Base-by-base conservation (phyloP, 1,139 yeast species). In the Kurtzmaniella quercitrusa region DNA sequence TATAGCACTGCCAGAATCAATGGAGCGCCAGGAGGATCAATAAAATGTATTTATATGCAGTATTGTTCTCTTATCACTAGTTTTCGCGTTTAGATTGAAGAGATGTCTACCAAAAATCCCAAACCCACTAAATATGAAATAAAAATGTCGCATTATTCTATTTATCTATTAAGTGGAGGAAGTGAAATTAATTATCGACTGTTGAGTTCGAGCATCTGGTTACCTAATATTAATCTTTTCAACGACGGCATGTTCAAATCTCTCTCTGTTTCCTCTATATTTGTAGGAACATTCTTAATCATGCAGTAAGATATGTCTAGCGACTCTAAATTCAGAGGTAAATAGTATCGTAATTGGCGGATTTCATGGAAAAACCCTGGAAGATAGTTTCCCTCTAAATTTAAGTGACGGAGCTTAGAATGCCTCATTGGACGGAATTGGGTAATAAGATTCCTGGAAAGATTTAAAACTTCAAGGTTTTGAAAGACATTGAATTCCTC, bases 401-500 rank as follows among this genome's bases (percentile, higher is more conserved):
- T 51, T 18, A 61, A 49, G 6, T 32, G 36, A 8, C 36, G 41
- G 36, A 57, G 39, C 2, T 41, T 30, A 2, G 40, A 63, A 57
- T 38, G 59, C 51, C 19, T 43, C 15, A 42, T 12, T n/a, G 40
- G 5, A 45, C 26, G 18, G 52, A 47, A 5, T 40, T 42, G 17
- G 6, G 56, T 45, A 12, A 63, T 45, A 23, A 60, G 40, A 40
- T 63, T 63, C 41, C 60, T 48, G 1, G 65, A 55, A 17, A 63
- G 46, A 39, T 63, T 53, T 8, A 63, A 40, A 2, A 46, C 39
- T 28, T 39, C 28, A 14, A 64, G 42, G 7, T 44, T 43, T 5
- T 37, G 38, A 39, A 59, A 58, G 44, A 7, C 12, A 9, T 33
- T 35, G 5, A 39, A n/a, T 11, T 35, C 38, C 9, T 38, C 38